phyloP scores from a whole-genome alignment of 257 asterid species.

The Capsicum baccatum region DNA sequence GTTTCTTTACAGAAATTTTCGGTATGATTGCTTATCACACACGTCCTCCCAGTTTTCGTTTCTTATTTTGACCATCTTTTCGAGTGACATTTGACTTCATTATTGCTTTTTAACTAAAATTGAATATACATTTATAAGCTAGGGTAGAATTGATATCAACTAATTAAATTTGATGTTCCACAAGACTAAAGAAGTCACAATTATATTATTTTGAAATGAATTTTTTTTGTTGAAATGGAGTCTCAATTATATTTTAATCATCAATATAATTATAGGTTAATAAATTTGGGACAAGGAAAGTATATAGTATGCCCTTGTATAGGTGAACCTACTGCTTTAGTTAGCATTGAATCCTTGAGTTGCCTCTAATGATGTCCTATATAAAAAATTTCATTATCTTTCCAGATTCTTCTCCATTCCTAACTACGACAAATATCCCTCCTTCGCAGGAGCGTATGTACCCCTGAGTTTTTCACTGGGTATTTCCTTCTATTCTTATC shows the following conservation, averaged over 20 bases:
- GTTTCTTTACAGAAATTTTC: slow-evolving; percentile 84
- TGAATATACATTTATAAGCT: not conserved
- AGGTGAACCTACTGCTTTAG: not conserved
- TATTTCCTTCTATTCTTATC: not conserved
- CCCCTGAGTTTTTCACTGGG: not conserved
- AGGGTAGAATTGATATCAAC: not conserved
- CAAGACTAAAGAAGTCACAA: not conserved
- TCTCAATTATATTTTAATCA: not conserved
- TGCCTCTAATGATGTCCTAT: not conserved
- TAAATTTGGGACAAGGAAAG: slow-evolving; percentile 15
- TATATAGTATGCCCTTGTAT: not conserved
- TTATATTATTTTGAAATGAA: not conserved
- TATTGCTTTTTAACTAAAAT: not conserved
- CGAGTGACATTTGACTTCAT: not conserved
- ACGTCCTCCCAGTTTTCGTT: slow-evolving; percentile 12
- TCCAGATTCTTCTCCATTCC: slow-evolving; percentile 5
- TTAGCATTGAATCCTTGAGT: slow-evolving; percentile 23
- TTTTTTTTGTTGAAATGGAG: no score
- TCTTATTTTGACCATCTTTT: not conserved
- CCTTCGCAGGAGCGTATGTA: not conserved
- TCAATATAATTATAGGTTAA: not conserved
- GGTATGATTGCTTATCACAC: slow-evolving; percentile 51
- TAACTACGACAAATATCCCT: not conserved
- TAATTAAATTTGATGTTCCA: slow-evolving; percentile 12
- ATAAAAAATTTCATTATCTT: not conserved